phyloP scores from a whole-genome alignment of 2,329 filamentous ascomycete genomes.

The Reticulascus tulasneorum region DNA sequence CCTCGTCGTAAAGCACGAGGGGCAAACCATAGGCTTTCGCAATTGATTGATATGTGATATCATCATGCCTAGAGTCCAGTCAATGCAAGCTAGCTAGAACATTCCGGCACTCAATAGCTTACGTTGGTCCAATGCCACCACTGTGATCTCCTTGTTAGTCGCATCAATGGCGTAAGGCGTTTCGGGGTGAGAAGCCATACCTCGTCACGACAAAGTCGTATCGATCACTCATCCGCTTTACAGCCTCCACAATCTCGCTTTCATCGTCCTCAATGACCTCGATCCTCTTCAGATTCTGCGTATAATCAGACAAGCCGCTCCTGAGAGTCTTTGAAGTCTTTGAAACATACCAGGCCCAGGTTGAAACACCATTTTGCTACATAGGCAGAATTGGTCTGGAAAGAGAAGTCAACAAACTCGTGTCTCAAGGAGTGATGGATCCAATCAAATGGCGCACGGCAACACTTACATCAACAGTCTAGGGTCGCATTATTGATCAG shows the following conservation, averaged over 20 bases:
- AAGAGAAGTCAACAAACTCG: constrained; percentile 8
- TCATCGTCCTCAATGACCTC: constrained; percentile 96
- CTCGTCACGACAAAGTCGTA: constrained; percentile 96
- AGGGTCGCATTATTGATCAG: constrained; percentile 1
- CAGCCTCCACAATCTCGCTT: constrained; percentile 82
- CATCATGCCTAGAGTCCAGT: constrained; percentile 94
- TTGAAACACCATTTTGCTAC: constrained; percentile 63
- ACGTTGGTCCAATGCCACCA: constrained; percentile 95
- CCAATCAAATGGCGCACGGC: not conserved
- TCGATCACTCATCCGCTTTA: constrained; percentile 76
- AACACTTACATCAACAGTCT: constrained; percentile 36
- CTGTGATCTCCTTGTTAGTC: constrained; percentile 32
- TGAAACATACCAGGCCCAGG: constrained; percentile 50
- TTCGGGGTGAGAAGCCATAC: constrained; percentile 23
- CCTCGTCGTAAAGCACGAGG: constrained; percentile 71
- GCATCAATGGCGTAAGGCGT: not conserved
- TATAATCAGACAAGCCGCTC: not conserved
- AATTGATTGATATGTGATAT: constrained; percentile 94
- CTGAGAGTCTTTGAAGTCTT: too few relatives aligned
- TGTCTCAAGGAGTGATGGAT: constrained; percentile 1
- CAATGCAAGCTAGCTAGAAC: too few relatives aligned
- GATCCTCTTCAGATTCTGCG: constrained; percentile 71
- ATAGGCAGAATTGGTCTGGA: constrained; percentile 60
- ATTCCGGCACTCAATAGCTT: too few relatives aligned
- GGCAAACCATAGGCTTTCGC: constrained; percentile 80